These are phyloP conservation scores for Termitomyces sp. DNA, from an alignment of 768 basidiomycete species.

Conservation along the genomic window DNA sequence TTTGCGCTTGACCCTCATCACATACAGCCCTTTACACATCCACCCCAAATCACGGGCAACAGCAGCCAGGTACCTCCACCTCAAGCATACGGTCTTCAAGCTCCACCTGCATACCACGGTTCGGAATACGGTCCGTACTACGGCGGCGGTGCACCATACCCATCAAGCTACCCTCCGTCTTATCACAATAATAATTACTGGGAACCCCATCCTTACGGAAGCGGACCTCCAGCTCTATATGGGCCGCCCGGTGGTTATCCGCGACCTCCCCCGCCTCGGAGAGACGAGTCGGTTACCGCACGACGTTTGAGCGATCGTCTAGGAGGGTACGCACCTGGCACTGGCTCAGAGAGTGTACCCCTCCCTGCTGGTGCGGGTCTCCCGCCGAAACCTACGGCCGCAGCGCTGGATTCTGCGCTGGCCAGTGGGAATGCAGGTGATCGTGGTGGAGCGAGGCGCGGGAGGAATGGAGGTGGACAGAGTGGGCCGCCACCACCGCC, in stretches of 20 bases:
- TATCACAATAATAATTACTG: conserved; percentile 35
- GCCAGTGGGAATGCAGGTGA: conserved; percentile 46
- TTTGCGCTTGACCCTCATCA: conserved; percentile 96
- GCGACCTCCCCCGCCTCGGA: conserved; percentile 40
- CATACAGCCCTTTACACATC: conserved; percentile 81
- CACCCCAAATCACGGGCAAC: conserved; percentile 65
- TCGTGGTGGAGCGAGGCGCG: conserved; percentile 33
- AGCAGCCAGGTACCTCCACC: conserved; percentile 71
- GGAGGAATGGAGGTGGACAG: conserved; percentile 29
- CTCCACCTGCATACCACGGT: conserved; percentile 42
- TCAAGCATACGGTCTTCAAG: conserved; percentile 81
- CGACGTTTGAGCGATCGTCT: conserved; percentile 78
- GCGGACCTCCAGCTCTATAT: conserved; percentile 33
- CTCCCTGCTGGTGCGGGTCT: conserved; percentile 69
- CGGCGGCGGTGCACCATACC: conserved; percentile 25
- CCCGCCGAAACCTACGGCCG: conserved; percentile 71
- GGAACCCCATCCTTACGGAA: conserved; percentile 40
- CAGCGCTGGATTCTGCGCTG: conserved; percentile 48
- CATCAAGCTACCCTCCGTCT: conserved; percentile 42
- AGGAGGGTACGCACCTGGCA: conserved; percentile 64
- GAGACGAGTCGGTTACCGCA: conserved; percentile 56
- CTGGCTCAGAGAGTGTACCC: conserved; percentile 27
- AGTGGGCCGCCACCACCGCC: conserved; percentile 67
- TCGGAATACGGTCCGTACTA: conserved; percentile 34
- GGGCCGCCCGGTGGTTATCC: conserved; percentile 31